Base-by-base conservation (phyloP, 495 filamentous ascomycete genomes). In the Neurospora sp. region DNA sequence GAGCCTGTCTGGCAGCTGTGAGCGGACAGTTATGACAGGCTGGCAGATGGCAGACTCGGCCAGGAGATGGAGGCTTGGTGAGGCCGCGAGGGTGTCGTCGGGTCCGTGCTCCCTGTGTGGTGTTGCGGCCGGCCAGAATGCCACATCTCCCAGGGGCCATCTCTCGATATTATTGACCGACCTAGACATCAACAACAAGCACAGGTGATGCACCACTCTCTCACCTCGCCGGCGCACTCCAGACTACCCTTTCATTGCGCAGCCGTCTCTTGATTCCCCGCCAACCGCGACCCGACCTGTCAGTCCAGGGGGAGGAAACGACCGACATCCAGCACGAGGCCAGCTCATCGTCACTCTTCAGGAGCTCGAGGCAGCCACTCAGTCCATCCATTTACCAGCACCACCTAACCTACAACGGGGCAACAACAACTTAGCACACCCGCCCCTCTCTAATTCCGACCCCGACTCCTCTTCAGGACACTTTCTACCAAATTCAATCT, bases 91-190 rank as follows among this genome's bases (percentile, higher is more conserved):
- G 53, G 53, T 66, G 53, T 66, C 18, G 53, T 66, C 53, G 53
- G 53, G 53, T 66, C 53, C 53, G 53, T 66, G 53, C 53, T 66
- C 53, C 22, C 22, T 3, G 27, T 59, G 44, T 71, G 53, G 11
- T 35, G 68, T 37, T 37, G 61, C 68, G 70, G 72, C 42, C 70
- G 75, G 69, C 78, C 75, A 77, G 75, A 78, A 79, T 81, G 79
- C 78, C 78, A 81, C 79, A 80, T 81, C 79, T 81, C 78, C 75
- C 75, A 73, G 73, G 76, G 74, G 66, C 72, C 71, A 66, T 46
- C 76, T 73, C 75, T 77, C 53, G 77, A 78, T 75, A 75, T 76
- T 78, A 59, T 41, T 73, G 78, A 75, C 76, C 70, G 71, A 76
- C 71, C 72, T 69, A 74, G 44, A 75, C 75, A 71, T 48, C 73